Evolutionary conservation across 2,329 filamentous ascomycete species (phyloP), one percentile per base, ranked within the genome.

Genomic region (Penicillium sp.): DNA sequence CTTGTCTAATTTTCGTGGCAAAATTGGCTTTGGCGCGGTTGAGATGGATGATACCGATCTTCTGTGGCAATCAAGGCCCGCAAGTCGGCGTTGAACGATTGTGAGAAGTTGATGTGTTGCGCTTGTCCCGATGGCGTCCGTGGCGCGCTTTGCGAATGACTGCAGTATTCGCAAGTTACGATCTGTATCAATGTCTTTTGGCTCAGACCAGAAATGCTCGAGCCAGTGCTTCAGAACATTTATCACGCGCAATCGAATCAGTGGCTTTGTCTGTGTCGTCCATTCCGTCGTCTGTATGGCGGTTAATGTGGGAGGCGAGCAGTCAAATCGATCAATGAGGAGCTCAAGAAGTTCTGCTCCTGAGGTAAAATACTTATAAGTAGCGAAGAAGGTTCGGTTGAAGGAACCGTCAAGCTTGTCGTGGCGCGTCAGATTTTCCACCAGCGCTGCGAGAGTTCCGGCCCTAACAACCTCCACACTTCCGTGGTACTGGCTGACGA

Each of bases 1-100:
- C 75, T 96, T 97, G 81, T 92, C 95, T 89, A 97, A 92, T 71
- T 96, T 96, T 80, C 94, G 96, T 1, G 93, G 93, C 72, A 96
- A 85, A 68, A 97, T 96, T 1, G 93, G 90, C 32, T 87, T 79
- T 3, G 92, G 91, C 3, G 89, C 87, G 60, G 87, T 87, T 65
- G 87, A 86, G 68, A 86, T 91, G 54, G 91, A 78, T 0, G 90
- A 96, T 34, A 54, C 42, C 2, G 52, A 49, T 38, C 46, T 48
- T 46, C 54, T 58, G 10, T 50, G 50, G 62, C 91, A 84, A 9
- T 96, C 85, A 69, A 96, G 81, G 55, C 92, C 92, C 58, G 84
- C 86, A 58, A 95, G 79, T 31, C 92, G 84, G 72, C 95, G 90
- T 67, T 97, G 91, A 32, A 97, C 81, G 3, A 93, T 83, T 0